These are phyloP conservation scores for Asterophora lycoperdoides DNA, from an alignment of 768 basidiomycete species.

Conservation along the genomic window DNA sequence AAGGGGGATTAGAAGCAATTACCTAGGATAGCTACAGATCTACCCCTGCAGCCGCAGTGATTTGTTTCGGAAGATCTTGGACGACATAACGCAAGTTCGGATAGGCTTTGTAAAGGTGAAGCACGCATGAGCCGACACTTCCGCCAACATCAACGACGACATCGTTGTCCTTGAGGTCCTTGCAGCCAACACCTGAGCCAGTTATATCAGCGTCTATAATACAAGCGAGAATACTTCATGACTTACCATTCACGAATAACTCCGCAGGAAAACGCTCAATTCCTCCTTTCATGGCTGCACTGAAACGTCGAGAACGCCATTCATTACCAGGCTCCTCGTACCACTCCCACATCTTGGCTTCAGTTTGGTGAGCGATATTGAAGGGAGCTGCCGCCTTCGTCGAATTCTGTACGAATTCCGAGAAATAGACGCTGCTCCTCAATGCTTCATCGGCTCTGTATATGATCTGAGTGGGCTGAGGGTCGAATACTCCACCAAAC, in stretches of 20 bases:
- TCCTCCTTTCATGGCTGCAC: constrained; percentile 22
- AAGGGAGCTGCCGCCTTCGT: constrained; percentile 18
- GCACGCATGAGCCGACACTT: constrained; percentile 27
- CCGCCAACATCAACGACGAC: constrained; percentile 34
- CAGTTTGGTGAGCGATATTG: constrained; percentile 23
- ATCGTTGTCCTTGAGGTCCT: constrained; percentile 12
- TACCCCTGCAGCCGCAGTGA: constrained; percentile 24
- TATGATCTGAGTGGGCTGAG: background rate
- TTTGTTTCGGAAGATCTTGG: constrained; percentile 30
- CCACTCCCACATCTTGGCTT: constrained; percentile 26
- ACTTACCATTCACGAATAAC: constrained; percentile 19
- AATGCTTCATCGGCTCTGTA: constrained; percentile 23
- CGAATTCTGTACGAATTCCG: constrained; percentile 18
- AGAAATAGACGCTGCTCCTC: constrained; percentile 13
- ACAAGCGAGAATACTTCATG: background rate
- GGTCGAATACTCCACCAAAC: background rate
- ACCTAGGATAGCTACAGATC: background rate
- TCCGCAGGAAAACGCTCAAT: constrained; percentile 17
- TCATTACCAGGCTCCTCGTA: constrained; percentile 29
- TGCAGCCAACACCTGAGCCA: constrained; percentile 18
- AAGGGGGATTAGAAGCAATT: background rate
- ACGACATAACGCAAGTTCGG: constrained; percentile 30
- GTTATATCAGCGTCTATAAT: background rate
- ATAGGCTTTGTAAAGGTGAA: constrained; percentile 26
- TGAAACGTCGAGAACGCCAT: constrained; percentile 23